Evolutionary conservation across 306 rosid species (phyloP).

Genomic region (Albizia julibrissin): DNA sequence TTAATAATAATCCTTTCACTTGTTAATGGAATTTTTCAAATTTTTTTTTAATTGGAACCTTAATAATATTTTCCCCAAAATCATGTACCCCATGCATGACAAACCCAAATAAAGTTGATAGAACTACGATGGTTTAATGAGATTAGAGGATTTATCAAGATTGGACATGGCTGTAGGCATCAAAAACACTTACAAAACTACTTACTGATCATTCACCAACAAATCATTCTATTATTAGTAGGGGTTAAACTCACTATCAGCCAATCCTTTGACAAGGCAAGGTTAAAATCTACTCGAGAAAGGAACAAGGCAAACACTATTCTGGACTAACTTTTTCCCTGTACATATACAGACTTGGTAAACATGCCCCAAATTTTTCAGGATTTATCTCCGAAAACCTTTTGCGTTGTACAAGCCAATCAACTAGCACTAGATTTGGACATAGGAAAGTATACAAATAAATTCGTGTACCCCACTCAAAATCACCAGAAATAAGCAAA

Average conservation of each 20-base stretch:
- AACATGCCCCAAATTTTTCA: not conserved
- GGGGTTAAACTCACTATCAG: too few species aligned
- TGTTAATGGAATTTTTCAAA: too few species aligned
- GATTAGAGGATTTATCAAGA: too few species aligned
- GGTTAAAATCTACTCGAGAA: not conserved
- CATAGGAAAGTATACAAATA: not conserved
- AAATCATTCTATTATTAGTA: too few species aligned
- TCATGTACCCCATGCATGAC: not conserved
- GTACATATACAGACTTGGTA: not conserved
- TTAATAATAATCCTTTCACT: too few species aligned
- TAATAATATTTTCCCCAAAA: not conserved
- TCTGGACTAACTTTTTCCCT: not conserved
- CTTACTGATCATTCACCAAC: too few species aligned
- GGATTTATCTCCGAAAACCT: not conserved
- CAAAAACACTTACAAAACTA: too few species aligned
- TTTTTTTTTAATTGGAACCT: too few species aligned
- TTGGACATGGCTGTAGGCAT: rapidly evolving
- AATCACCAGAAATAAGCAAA: not conserved
- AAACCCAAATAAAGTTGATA: not conserved
- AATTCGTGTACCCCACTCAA: not conserved
- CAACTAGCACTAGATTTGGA: not conserved
- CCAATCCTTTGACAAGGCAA: too few species aligned
- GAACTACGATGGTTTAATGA: too few species aligned
- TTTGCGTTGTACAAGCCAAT: not conserved
- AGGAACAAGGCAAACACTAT: not conserved